phyloP scores from a whole-genome alignment of 1,284 basidiomycete species.

The Inonotus hispidus region DNA sequence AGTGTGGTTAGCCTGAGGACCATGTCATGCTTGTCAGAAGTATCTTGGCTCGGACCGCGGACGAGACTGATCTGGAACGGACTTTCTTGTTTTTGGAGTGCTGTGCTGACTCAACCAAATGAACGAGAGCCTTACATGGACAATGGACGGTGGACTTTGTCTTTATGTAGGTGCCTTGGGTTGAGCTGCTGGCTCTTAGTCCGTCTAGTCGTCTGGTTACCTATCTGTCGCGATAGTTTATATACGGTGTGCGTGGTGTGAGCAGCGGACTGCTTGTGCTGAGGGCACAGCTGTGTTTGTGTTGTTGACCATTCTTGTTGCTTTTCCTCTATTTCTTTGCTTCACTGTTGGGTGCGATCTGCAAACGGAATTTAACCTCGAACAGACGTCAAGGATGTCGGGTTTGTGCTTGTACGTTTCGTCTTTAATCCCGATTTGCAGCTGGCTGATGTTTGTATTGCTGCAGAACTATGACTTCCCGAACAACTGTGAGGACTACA shows the following conservation, averaged over 20 bases:
- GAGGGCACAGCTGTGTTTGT: conserved; percentile 38
- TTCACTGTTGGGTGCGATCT: conserved; percentile 24
- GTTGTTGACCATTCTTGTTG: conserved; percentile 37
- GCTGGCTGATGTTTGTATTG: conserved; percentile 24
- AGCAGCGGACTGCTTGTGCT: conserved; percentile 12
- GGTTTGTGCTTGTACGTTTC: conserved; percentile 81
- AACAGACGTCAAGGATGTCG: conserved; percentile 92
- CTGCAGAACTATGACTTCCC: conserved; percentile 93
- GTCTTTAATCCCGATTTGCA: conserved; percentile 10
- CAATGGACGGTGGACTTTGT: conserved; percentile 19
- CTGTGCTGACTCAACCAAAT: conserved; percentile 3
- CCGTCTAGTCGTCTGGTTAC: conserved; percentile 6
- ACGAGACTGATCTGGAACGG: conserved; percentile 3
- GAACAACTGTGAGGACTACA: conserved; percentile 93
- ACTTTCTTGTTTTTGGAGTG: conserved; percentile 6
- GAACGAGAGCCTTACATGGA: conserved; percentile 13
- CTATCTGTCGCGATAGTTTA: conserved; percentile 21
- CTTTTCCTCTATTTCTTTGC: conserved; percentile 25
- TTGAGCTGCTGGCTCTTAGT: conserved; percentile 16
- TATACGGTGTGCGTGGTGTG: conserved; percentile 28
- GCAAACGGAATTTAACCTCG: conserved; percentile 25
- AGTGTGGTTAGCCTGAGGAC: conserved; percentile 17
- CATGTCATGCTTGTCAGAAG: conserved; percentile 18
- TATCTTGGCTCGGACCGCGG: conserved; percentile 22
- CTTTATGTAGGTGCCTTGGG: conserved; percentile 19